Base-by-base conservation (phyloP, 1,284 basidiomycete genomes). In the Vanrija pseudolonga region DNA sequence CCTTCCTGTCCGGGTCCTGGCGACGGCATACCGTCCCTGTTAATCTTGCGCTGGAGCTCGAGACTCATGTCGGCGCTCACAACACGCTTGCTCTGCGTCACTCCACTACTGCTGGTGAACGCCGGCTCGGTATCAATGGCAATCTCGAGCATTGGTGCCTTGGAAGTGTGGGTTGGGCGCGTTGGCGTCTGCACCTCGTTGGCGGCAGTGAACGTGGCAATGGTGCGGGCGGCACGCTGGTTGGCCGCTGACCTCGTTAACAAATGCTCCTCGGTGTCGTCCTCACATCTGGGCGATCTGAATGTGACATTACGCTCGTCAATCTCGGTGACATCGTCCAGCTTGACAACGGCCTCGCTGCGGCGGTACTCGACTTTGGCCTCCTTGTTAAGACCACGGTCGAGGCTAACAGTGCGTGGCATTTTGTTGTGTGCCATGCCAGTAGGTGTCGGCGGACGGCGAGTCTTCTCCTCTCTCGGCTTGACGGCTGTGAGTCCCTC, bases 401-500 rank as follows among this genome's bases (percentile, higher is more conserved):
- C 12, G 51, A 44, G 18, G 44, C 57, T 3, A 60, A 53, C 32
- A 5, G 44, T 68, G 63, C 6, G 64, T 46, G 32, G 59, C 62
- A 38, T 44, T 48, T 2, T 64, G 63, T 46, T 64, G 24, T 12
- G 18, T 23, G 22, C n/a, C 6, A 6, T 18, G 17, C 22, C 19
- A 14, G 14, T n/a, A 28, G 26, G 26, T 1, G 26, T 66, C 66
- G 26, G 69, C 64, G 28, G 57, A 56, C 11, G 69, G 69, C 17
- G 69, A 66, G 36, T 61, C 63, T 26, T 67, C 53, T 37, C 52
- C 60, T 28, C 69, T 63, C 11, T 50, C 44, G 12, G 53, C 59
- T 9, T 66, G 36, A 12, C 17, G 8, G 15, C 19, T 32, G 57
- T 61, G 38, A 50, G 55, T 20, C 69, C 69, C 54, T 71, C 69